These are phyloP conservation scores for Quercus agrifolia DNA, from an alignment of 306 rosid genomes.

Conservation along the genomic window DNA sequence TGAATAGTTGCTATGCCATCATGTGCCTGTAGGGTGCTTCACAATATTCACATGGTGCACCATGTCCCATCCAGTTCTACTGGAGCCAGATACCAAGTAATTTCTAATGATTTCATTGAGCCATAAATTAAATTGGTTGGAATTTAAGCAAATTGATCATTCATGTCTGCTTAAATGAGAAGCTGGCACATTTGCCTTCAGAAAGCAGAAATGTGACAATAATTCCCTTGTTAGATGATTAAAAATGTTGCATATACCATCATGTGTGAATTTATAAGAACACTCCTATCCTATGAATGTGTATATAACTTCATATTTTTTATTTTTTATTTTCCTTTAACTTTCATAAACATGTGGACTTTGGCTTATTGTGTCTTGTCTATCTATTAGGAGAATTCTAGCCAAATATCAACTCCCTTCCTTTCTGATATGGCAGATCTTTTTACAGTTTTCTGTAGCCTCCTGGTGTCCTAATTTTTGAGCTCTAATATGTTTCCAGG, in stretches of 20 bases:
- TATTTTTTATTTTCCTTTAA: background rate
- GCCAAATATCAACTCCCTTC: background rate
- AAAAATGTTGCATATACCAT: background rate
- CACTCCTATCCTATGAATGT: background rate
- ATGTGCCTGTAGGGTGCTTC: slow-evolving; percentile 6
- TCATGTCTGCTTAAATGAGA: slow-evolving; percentile 11
- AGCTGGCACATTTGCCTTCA: background rate
- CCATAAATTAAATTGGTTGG: background rate
- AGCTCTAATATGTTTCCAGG: slow-evolving; percentile 53
- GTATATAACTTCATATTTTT: background rate
- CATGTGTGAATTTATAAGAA: background rate
- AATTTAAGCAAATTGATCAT: slow-evolving; percentile 11
- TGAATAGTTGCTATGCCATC: background rate
- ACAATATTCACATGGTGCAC: background rate
- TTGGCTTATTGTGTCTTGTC: slow-evolving; percentile 3
- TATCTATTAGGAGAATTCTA: background rate
- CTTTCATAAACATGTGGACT: background rate
- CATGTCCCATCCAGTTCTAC: background rate
- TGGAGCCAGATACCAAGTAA: background rate
- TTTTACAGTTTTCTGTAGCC: slow-evolving; percentile 1
- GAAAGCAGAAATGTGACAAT: slow-evolving; percentile 13
- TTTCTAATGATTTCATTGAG: background rate
- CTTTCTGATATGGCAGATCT: background rate
- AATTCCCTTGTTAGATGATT: slow-evolving; percentile 11
- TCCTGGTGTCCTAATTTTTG: slow-evolving; percentile 19